phyloP scores from a whole-genome alignment of 2,329 filamentous ascomycete species.

The Aspergillus pseudoglaucus region DNA sequence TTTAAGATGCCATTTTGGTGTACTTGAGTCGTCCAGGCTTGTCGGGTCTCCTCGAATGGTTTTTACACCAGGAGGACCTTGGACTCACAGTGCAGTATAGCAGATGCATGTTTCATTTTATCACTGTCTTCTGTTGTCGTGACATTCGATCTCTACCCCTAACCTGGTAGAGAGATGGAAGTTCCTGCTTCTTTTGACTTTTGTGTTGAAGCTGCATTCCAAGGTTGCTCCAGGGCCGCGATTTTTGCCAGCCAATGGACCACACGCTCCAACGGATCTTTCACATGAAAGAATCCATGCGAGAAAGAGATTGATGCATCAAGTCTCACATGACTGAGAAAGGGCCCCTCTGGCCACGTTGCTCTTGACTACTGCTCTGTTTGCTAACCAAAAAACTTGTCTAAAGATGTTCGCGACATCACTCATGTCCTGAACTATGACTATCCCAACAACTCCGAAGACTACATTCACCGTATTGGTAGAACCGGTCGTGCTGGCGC shows the following conservation, averaged over 20 bases:
- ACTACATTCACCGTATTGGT: slow-evolving; percentile 64
- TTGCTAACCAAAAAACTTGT: slow-evolving; percentile 66
- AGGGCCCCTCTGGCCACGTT: slow-evolving; percentile 43
- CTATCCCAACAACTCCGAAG: slow-evolving; percentile 86
- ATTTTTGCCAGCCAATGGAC: slow-evolving; percentile 52
- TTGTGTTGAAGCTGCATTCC: slow-evolving; percentile 66
- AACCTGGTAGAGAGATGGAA: slow-evolving; percentile 65
- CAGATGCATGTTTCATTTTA: slow-evolving; percentile 52
- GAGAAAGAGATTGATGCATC: slow-evolving; percentile 55
- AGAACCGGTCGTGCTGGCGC: slow-evolving; percentile 69
- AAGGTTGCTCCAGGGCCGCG: slow-evolving; percentile 62
- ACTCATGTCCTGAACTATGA: slow-evolving; percentile 99
- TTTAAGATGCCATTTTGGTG: slow-evolving; percentile 68
- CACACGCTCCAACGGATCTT: slow-evolving; percentile 35
- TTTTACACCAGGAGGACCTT: slow-evolving; percentile 77
- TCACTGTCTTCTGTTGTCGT: slow-evolving; percentile 35
- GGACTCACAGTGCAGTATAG: slow-evolving; percentile 68
- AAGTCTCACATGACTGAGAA: slow-evolving; percentile 55
- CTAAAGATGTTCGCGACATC: slow-evolving; percentile 99
- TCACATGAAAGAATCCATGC: slow-evolving; percentile 39
- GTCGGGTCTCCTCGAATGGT: slow-evolving; percentile 68
- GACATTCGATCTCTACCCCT: slow-evolving; percentile 66
- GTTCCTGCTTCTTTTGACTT: slow-evolving; percentile 50
- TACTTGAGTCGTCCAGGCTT: slow-evolving; percentile 89
- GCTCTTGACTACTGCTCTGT: slow-evolving; percentile 45